Evolutionary conservation across 352 stramenopile genomes (phyloP), one percentile per base, ranked within the genome.

Genomic region (Thraustochytrium striatum): DNA sequence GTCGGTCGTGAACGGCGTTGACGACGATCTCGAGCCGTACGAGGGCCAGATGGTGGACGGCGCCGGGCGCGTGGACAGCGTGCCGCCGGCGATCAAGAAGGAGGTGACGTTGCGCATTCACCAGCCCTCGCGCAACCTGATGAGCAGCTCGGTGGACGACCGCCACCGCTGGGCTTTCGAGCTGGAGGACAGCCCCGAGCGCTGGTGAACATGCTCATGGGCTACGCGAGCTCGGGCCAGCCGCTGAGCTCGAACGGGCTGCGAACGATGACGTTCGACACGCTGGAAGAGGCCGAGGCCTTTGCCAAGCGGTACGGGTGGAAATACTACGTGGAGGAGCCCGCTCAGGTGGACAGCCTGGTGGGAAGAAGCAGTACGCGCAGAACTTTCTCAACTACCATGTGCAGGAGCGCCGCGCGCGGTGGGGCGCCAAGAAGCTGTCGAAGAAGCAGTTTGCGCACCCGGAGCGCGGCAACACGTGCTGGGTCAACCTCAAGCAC

Each of bases 321-420:
- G 55, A 78, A 8, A 9, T 69, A 75, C 41, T 30, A 80, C 8
- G 36, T 80, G 19, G 58, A 72, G 5, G 58, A 72, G 55, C 70
- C 55, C 30, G 33, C 28, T 11, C 28, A 41, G 0, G 35, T 59
- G 0, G n/a, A 80, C 1, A 79, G 33, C 50, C 41, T 28, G 19
- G 70, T 79, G 47, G 70, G 70, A 9, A 80, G 70, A 80, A 80
- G 58, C 57, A 70, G 58, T 80, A 80, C 50, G 70, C 55, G 13
- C 53, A 70, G 28, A 80, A 80, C 58, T 80, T 80, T 32, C 57
- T 80, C 38, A 80, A 80, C 70, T 80, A 80, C 58, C 53, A 73
- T 47, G 70, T 80, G 38, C 70, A 47, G 28, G 30, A 32, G 13
- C 38, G 70, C n/a, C 55, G 70, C 32, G 55, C 44, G n/a, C 8